Evolutionary conservation across 2,329 filamentous ascomycete species (phyloP).

Genomic region (Microdochium trichocladiopsis): DNA sequence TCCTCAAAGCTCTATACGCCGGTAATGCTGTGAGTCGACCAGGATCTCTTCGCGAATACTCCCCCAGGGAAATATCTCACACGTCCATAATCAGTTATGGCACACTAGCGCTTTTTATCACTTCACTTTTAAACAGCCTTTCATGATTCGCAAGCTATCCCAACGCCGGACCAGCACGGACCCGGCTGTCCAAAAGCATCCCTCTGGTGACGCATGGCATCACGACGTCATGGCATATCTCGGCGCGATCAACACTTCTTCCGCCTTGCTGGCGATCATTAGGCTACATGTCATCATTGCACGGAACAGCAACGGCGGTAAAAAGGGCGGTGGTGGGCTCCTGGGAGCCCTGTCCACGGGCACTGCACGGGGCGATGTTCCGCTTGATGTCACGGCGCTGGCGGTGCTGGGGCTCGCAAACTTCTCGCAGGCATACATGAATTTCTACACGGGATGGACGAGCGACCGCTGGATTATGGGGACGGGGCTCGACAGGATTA

Average conservation of each 20-base stretch:
- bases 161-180: slow-evolving; percentile 5
- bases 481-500: slow-evolving; percentile 15
- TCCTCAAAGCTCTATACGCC: slow-evolving; percentile 8
- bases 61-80: not conserved
- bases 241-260: slow-evolving; percentile 12
- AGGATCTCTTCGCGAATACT: no score
- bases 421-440: slow-evolving; percentile 15
- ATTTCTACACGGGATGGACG: slow-evolving; percentile 9
- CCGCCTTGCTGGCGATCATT: slow-evolving; percentile 10
- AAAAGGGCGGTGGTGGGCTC: slow-evolving; percentile 1
- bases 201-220: slow-evolving; percentile 13
- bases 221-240: slow-evolving; percentile 17
- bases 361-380: slow-evolving; percentile 5
- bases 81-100: not conserved
- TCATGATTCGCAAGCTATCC: slow-evolving; percentile 10
- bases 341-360: slow-evolving; percentile 1
- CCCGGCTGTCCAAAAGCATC: slow-evolving; percentile 2
- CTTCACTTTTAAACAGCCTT: slow-evolving; percentile 9
- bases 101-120: slow-evolving; percentile 8
- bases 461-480: slow-evolving; percentile 17
- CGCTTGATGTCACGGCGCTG: slow-evolving; percentile 11
- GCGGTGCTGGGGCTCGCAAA: slow-evolving; percentile 14
- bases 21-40: slow-evolving; percentile 11
- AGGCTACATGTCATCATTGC: slow-evolving; percentile 7
- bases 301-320: not conserved